phyloP scores from a whole-genome alignment of 768 basidiomycete genomes.

The Cubamyces sp. region DNA sequence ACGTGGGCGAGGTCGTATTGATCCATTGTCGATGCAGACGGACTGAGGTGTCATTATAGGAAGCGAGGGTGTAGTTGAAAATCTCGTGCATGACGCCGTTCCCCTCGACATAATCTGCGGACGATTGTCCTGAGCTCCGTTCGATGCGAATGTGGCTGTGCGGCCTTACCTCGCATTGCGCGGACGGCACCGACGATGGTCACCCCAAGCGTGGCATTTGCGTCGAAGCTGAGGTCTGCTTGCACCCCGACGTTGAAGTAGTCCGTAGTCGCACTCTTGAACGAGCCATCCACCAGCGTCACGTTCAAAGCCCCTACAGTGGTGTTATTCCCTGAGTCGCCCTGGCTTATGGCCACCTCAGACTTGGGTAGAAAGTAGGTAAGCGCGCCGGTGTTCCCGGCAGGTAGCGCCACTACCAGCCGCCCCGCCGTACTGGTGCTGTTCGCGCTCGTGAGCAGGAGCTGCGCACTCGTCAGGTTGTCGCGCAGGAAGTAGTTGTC shows the following conservation, averaged over 20 bases:
- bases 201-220: constrained; percentile 44
- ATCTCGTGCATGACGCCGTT: constrained; percentile 45
- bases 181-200: constrained; percentile 48
- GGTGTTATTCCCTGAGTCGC: constrained; percentile 28
- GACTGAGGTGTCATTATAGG: constrained; percentile 39
- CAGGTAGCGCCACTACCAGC: constrained; percentile 47
- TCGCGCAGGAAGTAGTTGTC: constrained; percentile 49
- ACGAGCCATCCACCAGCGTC: constrained; percentile 31
- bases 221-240: constrained; percentile 39
- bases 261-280: constrained; percentile 28
- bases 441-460: constrained; percentile 40
- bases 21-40: constrained; percentile 46
- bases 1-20: constrained; percentile 41
- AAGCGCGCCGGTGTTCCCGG: constrained; percentile 48
- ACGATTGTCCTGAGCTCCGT: not conserved
- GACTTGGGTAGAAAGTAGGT: constrained; percentile 41
- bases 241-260: constrained; percentile 44
- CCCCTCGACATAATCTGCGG: constrained; percentile 40
- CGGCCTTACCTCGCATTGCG: constrained; percentile 41
- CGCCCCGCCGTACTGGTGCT: constrained; percentile 2
- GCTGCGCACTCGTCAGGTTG: constrained; percentile 43
- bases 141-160: not conserved
- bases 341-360: not conserved
- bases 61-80: constrained; percentile 48
- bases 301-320: constrained; percentile 25